These are phyloP conservation scores for Pseudogymnoascus sp. DNA, from an alignment of 2,329 filamentous ascomycete species.

Conservation along the genomic window DNA sequence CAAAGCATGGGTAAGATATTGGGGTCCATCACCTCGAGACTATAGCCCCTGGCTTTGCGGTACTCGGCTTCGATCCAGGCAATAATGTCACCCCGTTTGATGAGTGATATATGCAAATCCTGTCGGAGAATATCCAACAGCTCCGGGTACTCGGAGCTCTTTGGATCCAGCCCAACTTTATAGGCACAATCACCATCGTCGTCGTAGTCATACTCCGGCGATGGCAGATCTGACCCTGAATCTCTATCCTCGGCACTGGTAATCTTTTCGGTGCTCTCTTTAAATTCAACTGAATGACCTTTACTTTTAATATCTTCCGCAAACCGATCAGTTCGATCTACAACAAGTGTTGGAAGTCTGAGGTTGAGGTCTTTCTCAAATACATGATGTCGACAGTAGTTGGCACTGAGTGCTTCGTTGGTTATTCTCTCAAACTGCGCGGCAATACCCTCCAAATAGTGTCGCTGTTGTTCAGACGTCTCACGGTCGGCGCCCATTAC, in stretches of 20 bases:
- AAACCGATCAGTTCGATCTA: not conserved
- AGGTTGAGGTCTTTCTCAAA: not conserved
- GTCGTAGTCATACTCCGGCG: not conserved
- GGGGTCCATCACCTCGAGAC: not conserved
- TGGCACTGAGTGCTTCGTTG: not conserved
- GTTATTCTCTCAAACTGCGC: not conserved
- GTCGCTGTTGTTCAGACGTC: constrained; percentile 37
- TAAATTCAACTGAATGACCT: constrained; percentile 2
- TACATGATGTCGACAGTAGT: not conserved
- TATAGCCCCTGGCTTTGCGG: constrained; percentile 1
- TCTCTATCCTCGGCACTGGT: no score
- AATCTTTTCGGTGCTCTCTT: not conserved
- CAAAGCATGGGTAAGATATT: constrained; percentile 4
- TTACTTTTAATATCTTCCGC: not conserved
- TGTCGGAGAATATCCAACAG: not conserved
- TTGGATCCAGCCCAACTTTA: not conserved
- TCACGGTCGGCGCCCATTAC: constrained; percentile 39
- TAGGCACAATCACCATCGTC: not conserved
- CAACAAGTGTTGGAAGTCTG: constrained; percentile 4
- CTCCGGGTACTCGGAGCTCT: not conserved
- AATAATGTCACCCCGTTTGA: not conserved
- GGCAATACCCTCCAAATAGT: constrained; percentile 29
- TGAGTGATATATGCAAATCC: not conserved
- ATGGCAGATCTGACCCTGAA: no score
- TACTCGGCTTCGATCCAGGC: constrained; percentile 10